Percentiles rank a stretch among this genome's conserved stretches.
Conservation (phyloP, 2,329 filamentous ascomycete species). For the Nothopassalora personata region DNA sequence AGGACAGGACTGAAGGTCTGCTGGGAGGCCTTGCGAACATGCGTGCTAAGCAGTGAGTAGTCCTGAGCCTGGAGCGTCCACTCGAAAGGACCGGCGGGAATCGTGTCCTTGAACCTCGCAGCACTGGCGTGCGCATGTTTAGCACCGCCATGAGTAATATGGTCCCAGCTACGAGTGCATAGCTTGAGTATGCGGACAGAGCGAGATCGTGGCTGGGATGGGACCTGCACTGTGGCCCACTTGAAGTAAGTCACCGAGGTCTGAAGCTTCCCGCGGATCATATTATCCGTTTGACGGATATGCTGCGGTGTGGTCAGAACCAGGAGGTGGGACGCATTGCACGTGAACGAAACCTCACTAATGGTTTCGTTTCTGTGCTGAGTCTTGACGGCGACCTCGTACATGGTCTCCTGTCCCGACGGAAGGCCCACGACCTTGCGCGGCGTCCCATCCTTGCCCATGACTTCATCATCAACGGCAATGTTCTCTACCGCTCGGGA, state of each 20-base stretch:
- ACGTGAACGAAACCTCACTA: background rate
- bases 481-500: background rate
- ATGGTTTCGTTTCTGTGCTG: background rate
- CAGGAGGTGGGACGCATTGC: background rate
- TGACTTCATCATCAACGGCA: background rate
- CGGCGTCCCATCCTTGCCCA: background rate
- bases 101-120: background rate
- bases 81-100: background rate
- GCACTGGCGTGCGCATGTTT: background rate
- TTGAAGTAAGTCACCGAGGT: background rate
- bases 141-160: background rate
- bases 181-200: background rate
- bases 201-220: background rate
- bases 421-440: background rate
- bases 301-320: background rate
- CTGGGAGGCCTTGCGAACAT: background rate
- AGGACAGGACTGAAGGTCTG: background rate
- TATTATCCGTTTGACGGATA: background rate
- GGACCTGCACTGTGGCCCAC: background rate
- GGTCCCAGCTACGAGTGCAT: background rate
- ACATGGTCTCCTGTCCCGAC: background rate
- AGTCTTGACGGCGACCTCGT: background rate
- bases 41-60: background rate
- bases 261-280: background rate
- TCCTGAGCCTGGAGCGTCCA: background rate